These are phyloP conservation scores for Paratinospora sagittata DNA, from an alignment of 164 flowering plant species.

Conservation along the genomic window DNA sequence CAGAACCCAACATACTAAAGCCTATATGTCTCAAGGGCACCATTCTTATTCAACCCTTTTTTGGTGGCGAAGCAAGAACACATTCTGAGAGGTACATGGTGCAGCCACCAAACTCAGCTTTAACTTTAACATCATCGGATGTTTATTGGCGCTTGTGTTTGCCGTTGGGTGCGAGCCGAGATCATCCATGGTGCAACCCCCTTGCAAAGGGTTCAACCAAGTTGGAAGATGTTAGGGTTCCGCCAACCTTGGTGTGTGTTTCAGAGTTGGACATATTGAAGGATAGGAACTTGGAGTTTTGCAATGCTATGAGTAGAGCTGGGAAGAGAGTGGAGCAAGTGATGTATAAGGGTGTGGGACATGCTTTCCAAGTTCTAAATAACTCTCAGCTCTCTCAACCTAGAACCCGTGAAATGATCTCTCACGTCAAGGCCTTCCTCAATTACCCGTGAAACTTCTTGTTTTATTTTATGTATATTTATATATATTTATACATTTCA, in stretches of 20 bases:
- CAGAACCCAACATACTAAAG: constrained; percentile 7
- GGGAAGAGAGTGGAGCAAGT: constrained; percentile 37
- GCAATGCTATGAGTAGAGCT: constrained; percentile 27
- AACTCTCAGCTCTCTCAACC: constrained; percentile 30
- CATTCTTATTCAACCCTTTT: constrained; percentile 47
- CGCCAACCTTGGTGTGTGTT: constrained; percentile 32
- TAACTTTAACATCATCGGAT: constrained; percentile 35
- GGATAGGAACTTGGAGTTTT: constrained; percentile 46
- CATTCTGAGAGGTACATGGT: constrained; percentile 30
- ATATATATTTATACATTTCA: background rate
- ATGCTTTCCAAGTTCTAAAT: constrained; percentile 49
- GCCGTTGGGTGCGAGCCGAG: constrained; percentile 37
- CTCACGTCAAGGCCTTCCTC: constrained; percentile 34
- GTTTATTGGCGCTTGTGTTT: constrained; percentile 42
- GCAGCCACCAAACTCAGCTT: constrained; percentile 35
- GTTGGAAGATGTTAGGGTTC: constrained; percentile 20
- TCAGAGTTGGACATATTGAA: constrained; percentile 48
- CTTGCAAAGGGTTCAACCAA: constrained; percentile 13
- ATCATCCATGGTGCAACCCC: constrained; percentile 53
- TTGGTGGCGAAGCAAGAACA: constrained; percentile 48
- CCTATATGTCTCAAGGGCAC: constrained; percentile 31
- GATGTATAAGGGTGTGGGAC: constrained; percentile 45
- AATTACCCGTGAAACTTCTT: background rate
- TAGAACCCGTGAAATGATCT: constrained; percentile 36
- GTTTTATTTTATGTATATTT: background rate